A percentile compares a stretch with the other conserved stretches of the same genome.
phyloP scores from a whole-genome alignment of 257 asterid genomes.

The Buddleja alternifolia region DNA sequence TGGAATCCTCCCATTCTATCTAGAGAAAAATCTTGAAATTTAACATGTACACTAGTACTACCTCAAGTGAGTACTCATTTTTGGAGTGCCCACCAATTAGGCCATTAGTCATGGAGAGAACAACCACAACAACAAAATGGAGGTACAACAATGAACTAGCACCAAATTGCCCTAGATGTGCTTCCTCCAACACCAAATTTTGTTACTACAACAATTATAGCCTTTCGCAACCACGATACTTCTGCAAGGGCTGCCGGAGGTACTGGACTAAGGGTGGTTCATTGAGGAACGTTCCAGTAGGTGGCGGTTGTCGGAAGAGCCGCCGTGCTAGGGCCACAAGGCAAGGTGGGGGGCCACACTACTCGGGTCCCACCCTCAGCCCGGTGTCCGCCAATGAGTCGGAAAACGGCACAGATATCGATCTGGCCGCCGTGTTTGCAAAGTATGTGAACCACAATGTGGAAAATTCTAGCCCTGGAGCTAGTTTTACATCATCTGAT shows the following conservation, averaged over 20 bases:
- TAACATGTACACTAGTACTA: constrained; percentile 46
- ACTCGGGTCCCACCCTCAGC: constrained; percentile 4
- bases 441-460: constrained; percentile 58
- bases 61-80: constrained; percentile 41
- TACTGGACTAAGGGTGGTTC: constrained; percentile 96
- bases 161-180: constrained; percentile 84
- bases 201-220: constrained; percentile 91
- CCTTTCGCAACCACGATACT: constrained; percentile 82
- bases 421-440: constrained; percentile 76
- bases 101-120: constrained; percentile 41
- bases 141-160: constrained; percentile 52
- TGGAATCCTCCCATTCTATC: constrained; percentile 15
- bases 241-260: constrained; percentile 77
- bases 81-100: constrained; percentile 39
- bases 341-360: neutral
- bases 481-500: constrained; percentile 47
- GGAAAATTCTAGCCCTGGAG: constrained; percentile 46
- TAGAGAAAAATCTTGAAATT: neutral
- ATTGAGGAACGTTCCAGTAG: constrained; percentile 70
- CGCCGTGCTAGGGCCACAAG: constrained; percentile 54
- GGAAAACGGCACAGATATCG: constrained; percentile 46
- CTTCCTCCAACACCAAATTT: constrained; percentile 83
- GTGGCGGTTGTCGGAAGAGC: constrained; percentile 79
- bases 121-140: constrained; percentile 42
- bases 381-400: constrained; percentile 3